Evolutionary conservation across 73 alveolate genomes (phyloP).

Genomic region (Paramecium sonneborni): DNA sequence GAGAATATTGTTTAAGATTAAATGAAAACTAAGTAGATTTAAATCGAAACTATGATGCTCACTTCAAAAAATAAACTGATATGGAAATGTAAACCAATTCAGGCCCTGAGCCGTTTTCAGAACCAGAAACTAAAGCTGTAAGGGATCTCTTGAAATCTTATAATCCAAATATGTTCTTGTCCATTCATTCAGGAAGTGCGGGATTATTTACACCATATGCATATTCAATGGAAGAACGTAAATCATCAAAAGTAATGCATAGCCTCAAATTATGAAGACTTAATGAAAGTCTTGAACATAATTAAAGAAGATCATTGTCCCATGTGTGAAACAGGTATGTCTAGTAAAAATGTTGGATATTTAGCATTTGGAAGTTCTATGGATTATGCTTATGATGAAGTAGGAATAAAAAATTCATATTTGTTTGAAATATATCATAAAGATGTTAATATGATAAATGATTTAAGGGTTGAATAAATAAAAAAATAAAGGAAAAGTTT

Average conservation of each 20-base stretch:
- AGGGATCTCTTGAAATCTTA: constrained; percentile 49
- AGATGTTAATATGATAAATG: constrained; percentile 3
- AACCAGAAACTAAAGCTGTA: constrained; percentile 70
- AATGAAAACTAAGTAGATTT: constrained; percentile 74
- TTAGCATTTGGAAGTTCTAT: constrained; percentile 71
- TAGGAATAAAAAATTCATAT: constrained; percentile 51
- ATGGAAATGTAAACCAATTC: constrained; percentile 46
- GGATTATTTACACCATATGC: constrained; percentile 73
- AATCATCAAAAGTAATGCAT: not conserved
- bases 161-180: constrained; percentile 66
- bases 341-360: constrained; percentile 68
- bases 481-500: not conserved
- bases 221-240: constrained; percentile 53
- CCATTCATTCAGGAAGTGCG: constrained; percentile 73
- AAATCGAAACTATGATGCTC: constrained; percentile 77
- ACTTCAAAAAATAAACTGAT: constrained; percentile 62
- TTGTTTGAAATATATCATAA: constrained; percentile 70
- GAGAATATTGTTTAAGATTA: constrained; percentile 73
- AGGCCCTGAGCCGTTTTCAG: constrained; percentile 75
- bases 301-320: constrained; percentile 43
- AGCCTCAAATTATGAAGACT: constrained; percentile 47
- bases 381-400: constrained; percentile 72
- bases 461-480: not conserved
- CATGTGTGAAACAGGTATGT: constrained; percentile 69
- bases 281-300: constrained; percentile 31